Evolutionary conservation across 2,329 filamentous ascomycete genomes (phyloP).

Genomic region (Penicillium brasilianum): DNA sequence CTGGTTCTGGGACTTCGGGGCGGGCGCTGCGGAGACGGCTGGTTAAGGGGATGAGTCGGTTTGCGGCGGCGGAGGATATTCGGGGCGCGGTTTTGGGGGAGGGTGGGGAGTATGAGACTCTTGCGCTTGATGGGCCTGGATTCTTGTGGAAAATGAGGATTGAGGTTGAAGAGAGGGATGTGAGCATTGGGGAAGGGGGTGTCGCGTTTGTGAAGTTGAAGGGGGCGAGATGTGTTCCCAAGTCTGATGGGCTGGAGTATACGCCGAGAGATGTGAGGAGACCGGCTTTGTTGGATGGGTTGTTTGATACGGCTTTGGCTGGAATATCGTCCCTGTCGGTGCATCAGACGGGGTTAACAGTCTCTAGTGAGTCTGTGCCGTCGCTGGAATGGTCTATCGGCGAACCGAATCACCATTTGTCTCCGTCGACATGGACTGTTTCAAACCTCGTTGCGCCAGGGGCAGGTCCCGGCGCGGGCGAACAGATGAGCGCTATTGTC

Average conservation of each 20-base stretch:
- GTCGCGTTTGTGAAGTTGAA: constrained; percentile 72
- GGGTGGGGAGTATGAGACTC: constrained; percentile 94
- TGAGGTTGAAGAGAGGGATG: constrained; percentile 60
- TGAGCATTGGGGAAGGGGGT: constrained; percentile 74
- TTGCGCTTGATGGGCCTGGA: constrained; percentile 79
- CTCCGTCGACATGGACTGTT: constrained; percentile 39
- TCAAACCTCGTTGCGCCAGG: constrained; percentile 48
- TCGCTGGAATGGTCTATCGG: constrained; percentile 15
- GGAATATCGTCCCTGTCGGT: constrained; percentile 14
- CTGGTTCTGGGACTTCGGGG: constrained; percentile 49
- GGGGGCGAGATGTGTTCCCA: constrained; percentile 60
- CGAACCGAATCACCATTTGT: constrained; percentile 28
- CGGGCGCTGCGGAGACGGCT: constrained; percentile 52
- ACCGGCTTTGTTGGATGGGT: constrained; percentile 70
- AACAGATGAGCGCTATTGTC: constrained; percentile 47
- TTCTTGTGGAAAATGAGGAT: constrained; percentile 75
- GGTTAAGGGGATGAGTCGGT: constrained; percentile 58
- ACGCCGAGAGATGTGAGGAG: constrained; percentile 45
- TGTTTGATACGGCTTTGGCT: constrained; percentile 57
- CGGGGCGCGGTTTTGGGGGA: constrained; percentile 82
- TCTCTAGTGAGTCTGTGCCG: not conserved
- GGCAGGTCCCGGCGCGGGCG: constrained; percentile 44
- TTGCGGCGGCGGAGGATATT: constrained; percentile 60
- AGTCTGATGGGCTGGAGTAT: constrained; percentile 36
- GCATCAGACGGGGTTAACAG: not conserved